Base-by-base conservation (phyloP, 140 eudicot genomes). In the Erigeron philadelphicus region DNA sequence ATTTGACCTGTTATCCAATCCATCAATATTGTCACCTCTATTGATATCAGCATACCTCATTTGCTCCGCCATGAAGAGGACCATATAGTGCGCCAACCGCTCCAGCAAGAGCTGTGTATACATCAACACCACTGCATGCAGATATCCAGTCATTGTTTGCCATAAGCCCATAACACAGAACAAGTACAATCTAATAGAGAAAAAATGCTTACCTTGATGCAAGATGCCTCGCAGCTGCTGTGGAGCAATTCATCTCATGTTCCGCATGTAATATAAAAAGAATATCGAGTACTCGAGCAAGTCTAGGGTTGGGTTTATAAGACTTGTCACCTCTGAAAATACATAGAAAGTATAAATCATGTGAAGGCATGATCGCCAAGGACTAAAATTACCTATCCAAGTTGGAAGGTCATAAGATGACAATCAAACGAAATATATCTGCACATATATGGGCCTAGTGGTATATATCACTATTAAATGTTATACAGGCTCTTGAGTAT, bases 61-160 rank as follows among this genome's bases (percentile, higher is more conserved):
- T 94, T 64, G 99, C 99, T 62, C 99, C 99, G 75, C 99, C 99
- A 79, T 94, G 99, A 65, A 94, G 99, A 48, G 99, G 99, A 58
- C 99, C 99, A 71, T 94, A 94, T 53, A 94, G 72, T 68, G 99
- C 99, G 76, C 99, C 99, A 76, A 94, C 97, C 3, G 99, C 99
- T 35, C 99, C 99, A 57, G 99, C 91, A 76, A 94, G 93, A 68
- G 99, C 99, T 7, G 99, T 94, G 87, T 89, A 94, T 25, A 94
- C 99, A 86, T 94, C 99, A 75, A 94, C 99, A 71, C 99, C 99
- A 74, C 99, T 94, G 80, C 83, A 86, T 11, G 56, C 31, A 75
- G 58, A 78, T 42, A 13, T 25, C 56, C 50, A 61, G 54, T 23
- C 42, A 53, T 72, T 54, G 15, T 8, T 38, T 31, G 48, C 66